A percentile compares a stretch with the other conserved stretches of the same genome.
phyloP scores from a whole-genome alignment of 1,284 basidiomycete species.

The Salmacisia buchloeana region DNA sequence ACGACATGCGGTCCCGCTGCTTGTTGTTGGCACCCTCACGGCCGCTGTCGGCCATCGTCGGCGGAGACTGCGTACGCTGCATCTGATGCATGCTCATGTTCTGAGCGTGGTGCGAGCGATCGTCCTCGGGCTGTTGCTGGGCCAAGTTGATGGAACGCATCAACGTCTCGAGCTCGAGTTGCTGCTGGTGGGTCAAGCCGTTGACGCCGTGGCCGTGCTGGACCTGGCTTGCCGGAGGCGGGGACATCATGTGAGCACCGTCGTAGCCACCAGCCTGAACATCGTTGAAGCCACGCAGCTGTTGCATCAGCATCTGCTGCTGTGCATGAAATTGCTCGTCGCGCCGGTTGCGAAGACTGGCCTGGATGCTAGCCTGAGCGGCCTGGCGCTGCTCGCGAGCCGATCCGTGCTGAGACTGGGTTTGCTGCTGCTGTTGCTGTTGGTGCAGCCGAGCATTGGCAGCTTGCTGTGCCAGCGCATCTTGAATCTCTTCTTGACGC shows the following conservation, averaged over 20 bases:
- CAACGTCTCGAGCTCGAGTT: neutral
- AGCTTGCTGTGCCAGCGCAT: conserved; percentile 16
- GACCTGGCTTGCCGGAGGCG: neutral
- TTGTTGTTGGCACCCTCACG: neutral
- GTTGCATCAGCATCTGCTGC: conserved; percentile 18
- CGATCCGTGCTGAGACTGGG: neutral
- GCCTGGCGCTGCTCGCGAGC: conserved; percentile 36
- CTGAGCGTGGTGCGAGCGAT: too few species aligned
- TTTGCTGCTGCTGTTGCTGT: conserved; percentile 1
- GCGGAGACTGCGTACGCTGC: neutral
- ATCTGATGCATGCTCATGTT: neutral
- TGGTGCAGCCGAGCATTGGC: conserved; percentile 14
- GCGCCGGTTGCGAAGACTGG: conserved; percentile 34
- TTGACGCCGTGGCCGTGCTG: neutral
- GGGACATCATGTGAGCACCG: neutral
- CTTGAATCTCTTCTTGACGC: conserved; percentile 9
- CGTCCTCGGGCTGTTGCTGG: neutral
- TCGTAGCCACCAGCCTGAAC: conserved; percentile 7
- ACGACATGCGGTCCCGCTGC: conserved; percentile 4
- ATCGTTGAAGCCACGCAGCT: conserved; percentile 16
- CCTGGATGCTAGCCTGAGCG: conserved; percentile 38
- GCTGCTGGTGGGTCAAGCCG: conserved; percentile 10
- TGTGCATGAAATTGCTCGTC: conserved; percentile 21
- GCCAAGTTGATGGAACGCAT: neutral
- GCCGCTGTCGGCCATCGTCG: neutral